Evolutionary conservation across 1,284 basidiomycete species (phyloP), one percentile per base, ranked within the genome.

Genomic region (Ustilago loliicola): DNA sequence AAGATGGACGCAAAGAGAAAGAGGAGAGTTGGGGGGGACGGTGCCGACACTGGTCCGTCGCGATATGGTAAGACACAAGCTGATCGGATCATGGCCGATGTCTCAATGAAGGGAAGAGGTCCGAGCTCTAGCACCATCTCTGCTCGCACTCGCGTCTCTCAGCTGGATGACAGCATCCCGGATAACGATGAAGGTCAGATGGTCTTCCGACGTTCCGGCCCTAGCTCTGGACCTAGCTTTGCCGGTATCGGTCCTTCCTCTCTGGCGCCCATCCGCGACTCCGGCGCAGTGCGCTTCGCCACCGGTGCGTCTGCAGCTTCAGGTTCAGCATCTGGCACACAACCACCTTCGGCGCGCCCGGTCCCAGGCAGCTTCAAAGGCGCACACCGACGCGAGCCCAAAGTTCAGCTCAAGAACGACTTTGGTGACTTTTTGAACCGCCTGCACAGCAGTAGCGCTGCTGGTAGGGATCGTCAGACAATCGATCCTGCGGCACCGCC

Each of bases 301-400:
- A 42, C 50, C 3, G 23, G 29, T 17, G 42, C 60, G 9, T 53
- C 59, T 2, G 9, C 42, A n/a, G 25, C 42, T 15, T 29, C 63
- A 9, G 47, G 52, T 29, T 60, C 65, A 8, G 32, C 23, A 1
- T 32, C 70, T 2, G 25, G 23, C n/a, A 30, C 27, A 17, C 61
- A 60, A 19, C 51, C 61, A 6, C 52, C 61, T 2, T 19, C 53
- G 6, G 30, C 54, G 7, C 65, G 62, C 7, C 66, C 74, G 0
- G 30, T 42, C 2, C 70, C 74, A 0, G 75, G 75, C 7, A 70
- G 71, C 57, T 78, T 63, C 71, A 78, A 74, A 38, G 75, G 75
- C 13, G 64, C 66, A 3, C 75, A 78, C 30, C 60, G 56, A 17
- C 68, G 66, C 9, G 63, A 60, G 17, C 66, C 67, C 8, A 74